phyloP scores from a whole-genome alignment of 2,329 filamentous ascomycete genomes.

The Diaporthe caulivora region DNA sequence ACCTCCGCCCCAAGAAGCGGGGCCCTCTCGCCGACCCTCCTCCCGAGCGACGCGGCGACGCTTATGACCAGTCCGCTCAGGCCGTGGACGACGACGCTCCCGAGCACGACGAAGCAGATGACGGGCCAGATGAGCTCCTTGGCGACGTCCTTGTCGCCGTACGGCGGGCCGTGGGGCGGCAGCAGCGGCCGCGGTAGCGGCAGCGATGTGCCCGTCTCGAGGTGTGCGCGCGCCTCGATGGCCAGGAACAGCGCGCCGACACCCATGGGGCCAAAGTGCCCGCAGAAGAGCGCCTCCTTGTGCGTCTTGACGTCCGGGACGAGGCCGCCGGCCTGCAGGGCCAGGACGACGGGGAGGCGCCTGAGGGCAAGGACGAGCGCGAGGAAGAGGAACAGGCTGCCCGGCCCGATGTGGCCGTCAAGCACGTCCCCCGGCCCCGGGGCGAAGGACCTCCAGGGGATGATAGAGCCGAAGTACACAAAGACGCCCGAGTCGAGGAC shows the following conservation, averaged over 20 bases:
- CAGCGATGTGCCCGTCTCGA: slow-evolving; percentile 33
- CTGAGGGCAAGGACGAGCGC: slow-evolving; percentile 42
- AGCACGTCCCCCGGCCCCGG: not conserved
- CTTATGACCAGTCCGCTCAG: slow-evolving; percentile 35
- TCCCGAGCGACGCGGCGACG: slow-evolving; percentile 23
- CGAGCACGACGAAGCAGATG: slow-evolving; percentile 36
- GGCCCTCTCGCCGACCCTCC: slow-evolving; percentile 23
- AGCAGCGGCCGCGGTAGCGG: slow-evolving; percentile 16
- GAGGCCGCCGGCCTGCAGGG: slow-evolving; percentile 37
- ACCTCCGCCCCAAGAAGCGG: slow-evolving; percentile 32
- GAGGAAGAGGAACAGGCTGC: slow-evolving; percentile 41
- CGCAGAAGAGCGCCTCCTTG: slow-evolving; percentile 45
- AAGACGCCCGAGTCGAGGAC: slow-evolving; percentile 45
- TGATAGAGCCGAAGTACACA: slow-evolving; percentile 44
- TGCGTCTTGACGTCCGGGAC: slow-evolving; percentile 39
- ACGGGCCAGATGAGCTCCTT: slow-evolving; percentile 35
- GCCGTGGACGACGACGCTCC: slow-evolving; percentile 37
- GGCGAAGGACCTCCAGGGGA: slow-evolving; percentile 43
- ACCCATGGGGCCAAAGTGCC: slow-evolving; percentile 48
- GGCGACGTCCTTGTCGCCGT: slow-evolving; percentile 27
- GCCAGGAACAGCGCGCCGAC: slow-evolving; percentile 45
- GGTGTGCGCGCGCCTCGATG: slow-evolving; percentile 38
- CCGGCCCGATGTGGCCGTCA: slow-evolving; percentile 39
- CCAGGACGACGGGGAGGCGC: slow-evolving; percentile 42
- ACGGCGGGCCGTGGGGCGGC: slow-evolving; percentile 15